phyloP scores from a whole-genome alignment of 1,139 yeast genomes.

The Debaryomyces sp. region DNA sequence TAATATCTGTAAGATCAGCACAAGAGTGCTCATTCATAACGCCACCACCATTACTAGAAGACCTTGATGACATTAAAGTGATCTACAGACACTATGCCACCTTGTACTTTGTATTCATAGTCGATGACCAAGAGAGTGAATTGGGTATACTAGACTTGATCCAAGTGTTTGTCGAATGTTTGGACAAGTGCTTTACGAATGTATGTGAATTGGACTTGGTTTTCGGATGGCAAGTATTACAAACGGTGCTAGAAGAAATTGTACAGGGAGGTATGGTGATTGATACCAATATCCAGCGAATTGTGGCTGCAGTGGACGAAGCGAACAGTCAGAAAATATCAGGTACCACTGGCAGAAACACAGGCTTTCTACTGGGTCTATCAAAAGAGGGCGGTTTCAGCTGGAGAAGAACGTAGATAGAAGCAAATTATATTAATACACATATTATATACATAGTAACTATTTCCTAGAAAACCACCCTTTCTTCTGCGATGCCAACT shows the following conservation, averaged over 20 bases:
- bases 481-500: slow-evolving; percentile 30
- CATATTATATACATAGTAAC: slow-evolving; percentile 4
- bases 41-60: slow-evolving; percentile 75
- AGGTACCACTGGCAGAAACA: slow-evolving; percentile 12
- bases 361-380: slow-evolving; percentile 46
- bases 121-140: slow-evolving; percentile 94
- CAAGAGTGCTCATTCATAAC: slow-evolving; percentile 80
- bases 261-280: slow-evolving; percentile 99
- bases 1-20: slow-evolving; percentile 68
- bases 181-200: slow-evolving; percentile 88
- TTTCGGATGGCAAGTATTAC: slow-evolving; percentile 96
- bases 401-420: slow-evolving; percentile 34
- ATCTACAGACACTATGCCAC: slow-evolving; percentile 96
- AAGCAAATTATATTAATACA: slow-evolving; percentile 6
- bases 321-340: slow-evolving; percentile 52
- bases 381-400: slow-evolving; percentile 46
- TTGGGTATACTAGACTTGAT: slow-evolving; percentile 90
- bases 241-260: slow-evolving; percentile 88
- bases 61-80: slow-evolving; percentile 78
- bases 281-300: slow-evolving; percentile 81
- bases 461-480: slow-evolving; percentile 32
- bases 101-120: slow-evolving; percentile 89
- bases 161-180: slow-evolving; percentile 94
- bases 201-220: slow-evolving; percentile 96
- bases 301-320: slow-evolving; percentile 78